Evolutionary conservation across 805 yeast species (phyloP), one percentile per base, ranked within the genome.

Genomic region (Ogataea haglerorum): DNA sequence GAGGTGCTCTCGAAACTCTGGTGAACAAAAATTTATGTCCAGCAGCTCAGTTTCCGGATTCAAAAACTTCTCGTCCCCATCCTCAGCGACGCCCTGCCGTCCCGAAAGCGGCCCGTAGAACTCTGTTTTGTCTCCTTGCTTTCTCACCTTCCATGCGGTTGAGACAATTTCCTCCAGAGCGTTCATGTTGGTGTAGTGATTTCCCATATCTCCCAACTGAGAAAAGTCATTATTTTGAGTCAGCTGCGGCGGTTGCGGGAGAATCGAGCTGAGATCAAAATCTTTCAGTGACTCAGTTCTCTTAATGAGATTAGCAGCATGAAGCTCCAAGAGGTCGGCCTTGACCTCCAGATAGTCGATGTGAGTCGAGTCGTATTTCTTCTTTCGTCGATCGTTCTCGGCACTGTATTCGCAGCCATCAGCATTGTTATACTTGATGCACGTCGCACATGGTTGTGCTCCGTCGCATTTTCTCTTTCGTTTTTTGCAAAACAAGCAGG

Each of bases 101-200:
- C 65, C 66, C 1, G 65, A 60, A 2, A 62, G 52, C 3, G 67
- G 68, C 0, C 68, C 68, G 39, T 63, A 63, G 40, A 62, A 63
- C 15, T 56, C 64, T 3, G 64, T 60, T 13, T 48, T 40, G 1
- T 62, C 60, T 3, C 45, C 43, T 36, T 57, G 60, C 16, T 48
- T 49, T 10, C 61, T 40, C 4, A 62, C 67, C 28, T 57, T 49
- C 67, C 67, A 63, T 5, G 62, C 60, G 3, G 66, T 62, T 0
- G 61, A 57, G 9, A 51, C 51, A 3, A 63, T 46, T 34, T 63
- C 67, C 32, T 63, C 65, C 12, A 63, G 36, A 2, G 67, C 68
- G 19, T 47, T 46, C 2, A 56, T 52, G 43, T 59, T 46, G 2
- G 63, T 56, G 24, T 44, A 30, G 7, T 35, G 26, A 5, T 24